A percentile compares a stretch with the other conserved stretches of the same genome.
Conservation (phyloP, 2,329 filamentous ascomycete genomes). For the Calonectria pauciramosa region DNA sequence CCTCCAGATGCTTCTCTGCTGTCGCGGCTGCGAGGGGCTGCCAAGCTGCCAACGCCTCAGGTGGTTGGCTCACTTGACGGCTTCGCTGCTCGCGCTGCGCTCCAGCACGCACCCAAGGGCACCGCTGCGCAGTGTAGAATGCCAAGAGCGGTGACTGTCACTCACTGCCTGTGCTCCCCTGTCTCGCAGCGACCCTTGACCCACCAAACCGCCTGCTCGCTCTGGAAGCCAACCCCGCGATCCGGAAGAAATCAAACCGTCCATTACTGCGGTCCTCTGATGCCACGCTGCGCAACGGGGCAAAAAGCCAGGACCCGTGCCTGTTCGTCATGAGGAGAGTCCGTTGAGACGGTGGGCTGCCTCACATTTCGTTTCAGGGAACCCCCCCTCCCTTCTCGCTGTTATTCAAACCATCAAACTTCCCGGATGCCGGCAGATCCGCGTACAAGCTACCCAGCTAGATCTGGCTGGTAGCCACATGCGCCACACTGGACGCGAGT, state of each 20-base stretch:
- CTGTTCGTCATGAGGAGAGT: not conserved
- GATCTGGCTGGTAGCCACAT: slow-evolving; percentile 2
- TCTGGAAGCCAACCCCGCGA: slow-evolving; percentile 13
- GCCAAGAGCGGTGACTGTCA: not conserved
- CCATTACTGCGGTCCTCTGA: not conserved
- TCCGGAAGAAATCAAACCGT: slow-evolving; percentile 8
- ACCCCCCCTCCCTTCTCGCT: not conserved
- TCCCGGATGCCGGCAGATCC: slow-evolving; percentile 20
- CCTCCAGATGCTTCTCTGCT: not conserved
- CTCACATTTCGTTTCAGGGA: slow-evolving; percentile 19
- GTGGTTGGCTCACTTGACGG: slow-evolving; percentile 3
- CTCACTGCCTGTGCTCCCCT: not conserved
- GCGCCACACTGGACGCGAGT: slow-evolving; percentile 28
- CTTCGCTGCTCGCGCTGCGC: not conserved
- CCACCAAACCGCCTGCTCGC: not conserved
- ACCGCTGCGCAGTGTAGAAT: not conserved
- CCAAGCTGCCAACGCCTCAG: slow-evolving; percentile 7
- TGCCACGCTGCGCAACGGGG: not conserved
- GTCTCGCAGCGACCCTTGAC: not conserved
- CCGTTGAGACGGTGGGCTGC: slow-evolving; percentile 12
- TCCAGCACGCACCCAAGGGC: not conserved
- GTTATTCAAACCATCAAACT: not conserved
- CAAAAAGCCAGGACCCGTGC: not conserved
- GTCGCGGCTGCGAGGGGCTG: not conserved
- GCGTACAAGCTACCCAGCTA: slow-evolving; percentile 1